phyloP scores from a whole-genome alignment of 2,329 filamentous ascomycete species.

The Phialophora verrucosa region DNA sequence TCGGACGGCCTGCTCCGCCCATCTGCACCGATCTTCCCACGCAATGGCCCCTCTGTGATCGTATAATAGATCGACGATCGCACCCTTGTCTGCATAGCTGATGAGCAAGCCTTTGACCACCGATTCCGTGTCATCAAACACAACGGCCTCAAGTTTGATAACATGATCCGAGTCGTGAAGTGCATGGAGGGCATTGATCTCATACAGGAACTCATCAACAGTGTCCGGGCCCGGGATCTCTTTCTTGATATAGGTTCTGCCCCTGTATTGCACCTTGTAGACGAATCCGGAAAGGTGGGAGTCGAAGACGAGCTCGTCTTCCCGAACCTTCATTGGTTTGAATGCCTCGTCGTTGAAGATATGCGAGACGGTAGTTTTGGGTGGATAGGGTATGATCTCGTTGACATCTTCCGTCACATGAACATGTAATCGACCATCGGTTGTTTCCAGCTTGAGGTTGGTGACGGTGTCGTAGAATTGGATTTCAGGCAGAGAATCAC shows the following conservation, averaged over 20 bases:
- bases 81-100: constrained; percentile 82
- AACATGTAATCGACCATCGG: constrained; percentile 84
- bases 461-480: constrained; percentile 96
- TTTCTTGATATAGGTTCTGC: constrained; percentile 84
- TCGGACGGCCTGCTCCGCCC: constrained; percentile 88
- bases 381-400: constrained; percentile 89
- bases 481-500: constrained; percentile 88
- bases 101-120: constrained; percentile 88
- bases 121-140: constrained; percentile 77
- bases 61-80: constrained; percentile 88
- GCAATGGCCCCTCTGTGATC: constrained; percentile 68
- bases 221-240: constrained; percentile 96
- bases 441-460: constrained; percentile 90
- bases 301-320: constrained; percentile 80
- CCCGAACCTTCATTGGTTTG: constrained; percentile 60
- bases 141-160: constrained; percentile 83
- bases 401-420: constrained; percentile 98
- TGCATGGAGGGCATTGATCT: constrained; percentile 89
- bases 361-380: constrained; percentile 74
- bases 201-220: constrained; percentile 95
- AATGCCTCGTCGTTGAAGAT: constrained; percentile 59
- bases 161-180: constrained; percentile 75
- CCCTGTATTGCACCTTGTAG: constrained; percentile 81
- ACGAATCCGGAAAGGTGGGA: constrained; percentile 96
- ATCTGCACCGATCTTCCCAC: constrained; percentile 78